These are phyloP conservation scores for Oropetium thomaeum DNA, from an alignment of 176 grass and related monocot species.

Conservation along the genomic window DNA sequence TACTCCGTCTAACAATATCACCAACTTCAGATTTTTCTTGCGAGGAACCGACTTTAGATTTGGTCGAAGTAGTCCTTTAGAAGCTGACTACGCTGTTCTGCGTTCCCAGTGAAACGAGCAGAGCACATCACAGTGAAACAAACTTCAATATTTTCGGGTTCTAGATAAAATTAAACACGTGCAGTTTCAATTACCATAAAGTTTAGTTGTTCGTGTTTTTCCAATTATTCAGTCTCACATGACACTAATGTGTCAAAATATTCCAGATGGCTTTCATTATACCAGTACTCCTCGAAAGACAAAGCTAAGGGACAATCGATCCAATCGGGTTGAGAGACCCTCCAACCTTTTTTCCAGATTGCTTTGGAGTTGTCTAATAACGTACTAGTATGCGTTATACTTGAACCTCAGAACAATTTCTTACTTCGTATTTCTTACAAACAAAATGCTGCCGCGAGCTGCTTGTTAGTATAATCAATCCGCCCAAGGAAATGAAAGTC, in stretches of 20 bases:
- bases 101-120: no score
- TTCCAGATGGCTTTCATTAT: conserved; percentile 8
- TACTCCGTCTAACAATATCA: no score
- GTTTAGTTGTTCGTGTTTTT: neutral
- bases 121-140: no score
- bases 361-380: neutral
- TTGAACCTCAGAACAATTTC: neutral
- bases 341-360: neutral
- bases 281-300: no score
- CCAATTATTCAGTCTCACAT: conserved; percentile 41
- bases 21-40: no score
- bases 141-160: no score
- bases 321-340: neutral
- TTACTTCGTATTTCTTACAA: neutral
- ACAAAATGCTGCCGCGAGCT: no score
- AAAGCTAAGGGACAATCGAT: neutral
- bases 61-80: no score
- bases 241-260: conserved; percentile 25
- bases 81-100: neutral
- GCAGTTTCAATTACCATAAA: neutral
- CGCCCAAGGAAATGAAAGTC: no score
- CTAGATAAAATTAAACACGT: neutral
- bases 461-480: no score
- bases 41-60: no score
- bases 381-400: neutral